Conservation (phyloP, 2,329 filamentous ascomycete species). For the Aspergillus ochraceoroseus region DNA sequence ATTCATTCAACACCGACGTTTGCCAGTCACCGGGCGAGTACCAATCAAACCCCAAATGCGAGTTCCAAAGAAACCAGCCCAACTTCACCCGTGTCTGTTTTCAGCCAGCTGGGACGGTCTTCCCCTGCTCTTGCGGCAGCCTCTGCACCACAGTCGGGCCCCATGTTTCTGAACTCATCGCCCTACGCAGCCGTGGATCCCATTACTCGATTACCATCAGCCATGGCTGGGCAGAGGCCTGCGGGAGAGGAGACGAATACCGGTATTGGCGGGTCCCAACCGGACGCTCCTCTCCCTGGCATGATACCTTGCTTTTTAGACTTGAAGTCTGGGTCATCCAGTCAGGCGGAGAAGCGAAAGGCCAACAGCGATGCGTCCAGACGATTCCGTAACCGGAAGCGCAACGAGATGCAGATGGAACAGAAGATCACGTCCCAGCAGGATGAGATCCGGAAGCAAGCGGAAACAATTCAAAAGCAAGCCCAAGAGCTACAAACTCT, state of each 20-base stretch:
- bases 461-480: slow-evolving; percentile 29
- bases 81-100: slow-evolving; percentile 32
- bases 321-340: slow-evolving; percentile 40
- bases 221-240: slow-evolving; percentile 20
- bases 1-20: slow-evolving; percentile 34
- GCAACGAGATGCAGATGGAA: slow-evolving; percentile 39
- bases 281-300: slow-evolving; percentile 19
- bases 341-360: slow-evolving; percentile 41
- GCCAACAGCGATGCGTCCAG: slow-evolving; percentile 43
- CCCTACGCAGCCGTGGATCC: slow-evolving; percentile 28
- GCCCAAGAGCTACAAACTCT: slow-evolving; percentile 34
- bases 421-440: slow-evolving; percentile 36
- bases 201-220: slow-evolving; percentile 23
- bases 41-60: slow-evolving; percentile 29
- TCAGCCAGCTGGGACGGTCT: slow-evolving; percentile 29
- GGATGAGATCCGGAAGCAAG: slow-evolving; percentile 35
- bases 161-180: slow-evolving; percentile 16
- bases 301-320: slow-evolving; percentile 40
- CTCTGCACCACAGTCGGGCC: slow-evolving; percentile 20
- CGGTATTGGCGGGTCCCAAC: slow-evolving; percentile 13
- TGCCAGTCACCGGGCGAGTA: slow-evolving; percentile 31
- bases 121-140: slow-evolving; percentile 28
- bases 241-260: slow-evolving; percentile 20
- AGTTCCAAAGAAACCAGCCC: slow-evolving; percentile 37
- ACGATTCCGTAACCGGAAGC: slow-evolving; percentile 41